Conservation (phyloP, 2,329 filamentous ascomycete species). For the Neonectria magnoliae region DNA sequence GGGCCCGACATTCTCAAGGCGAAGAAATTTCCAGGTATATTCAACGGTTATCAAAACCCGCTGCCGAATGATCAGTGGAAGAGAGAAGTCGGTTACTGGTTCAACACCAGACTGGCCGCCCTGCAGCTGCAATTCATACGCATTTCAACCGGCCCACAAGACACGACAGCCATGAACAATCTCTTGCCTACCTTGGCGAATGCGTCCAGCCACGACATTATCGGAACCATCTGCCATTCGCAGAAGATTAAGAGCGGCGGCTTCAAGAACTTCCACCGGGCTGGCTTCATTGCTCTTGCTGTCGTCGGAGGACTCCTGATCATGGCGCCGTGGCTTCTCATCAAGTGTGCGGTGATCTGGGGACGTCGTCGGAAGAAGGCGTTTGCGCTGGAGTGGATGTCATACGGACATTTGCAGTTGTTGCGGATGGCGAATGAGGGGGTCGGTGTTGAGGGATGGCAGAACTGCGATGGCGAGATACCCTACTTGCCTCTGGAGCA, state of each 20-base stretch:
- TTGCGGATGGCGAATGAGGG: constrained; percentile 6
- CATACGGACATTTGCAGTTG: constrained; percentile 8
- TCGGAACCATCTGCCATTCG: not conserved
- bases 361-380: not conserved
- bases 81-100: constrained; percentile 3
- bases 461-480: not conserved
- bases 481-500: not conserved
- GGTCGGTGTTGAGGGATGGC: not conserved
- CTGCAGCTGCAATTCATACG: constrained; percentile 13
- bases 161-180: not conserved
- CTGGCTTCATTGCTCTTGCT: constrained; percentile 3
- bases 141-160: constrained; percentile 1
- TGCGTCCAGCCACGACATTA: not conserved
- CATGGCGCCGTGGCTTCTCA: not conserved
- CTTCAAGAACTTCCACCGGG: constrained; percentile 10
- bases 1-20: not conserved
- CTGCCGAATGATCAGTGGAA: constrained; percentile 9
- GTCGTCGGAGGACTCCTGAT: not conserved
- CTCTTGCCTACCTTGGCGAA: not conserved
- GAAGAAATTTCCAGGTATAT: constrained; percentile 2
- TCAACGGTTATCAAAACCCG: constrained; percentile 2
- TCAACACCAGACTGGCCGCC: not conserved
- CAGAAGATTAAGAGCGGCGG: constrained; percentile 8
- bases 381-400: constrained; percentile 6
- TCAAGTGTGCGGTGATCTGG: not conserved